Base-by-base conservation (phyloP, 495 filamentous ascomycete genomes). In the Annulohypoxylon moriforme region DNA sequence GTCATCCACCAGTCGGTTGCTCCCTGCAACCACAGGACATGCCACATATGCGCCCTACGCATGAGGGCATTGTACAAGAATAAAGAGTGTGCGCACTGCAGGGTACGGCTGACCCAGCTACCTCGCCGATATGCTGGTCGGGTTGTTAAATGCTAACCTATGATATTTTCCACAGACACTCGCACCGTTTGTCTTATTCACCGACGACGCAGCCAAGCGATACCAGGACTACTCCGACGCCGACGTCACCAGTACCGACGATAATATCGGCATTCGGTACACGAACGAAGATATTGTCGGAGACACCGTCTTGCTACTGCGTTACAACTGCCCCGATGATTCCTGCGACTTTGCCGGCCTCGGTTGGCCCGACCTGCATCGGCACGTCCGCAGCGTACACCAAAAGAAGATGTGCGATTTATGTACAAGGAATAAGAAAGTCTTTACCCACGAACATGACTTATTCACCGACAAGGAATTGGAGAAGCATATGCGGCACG, bases 401-500 rank as follows among this genome's bases (percentile, higher is more conserved):
- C 83, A 90, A 67, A 96, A 91, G 80, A 88, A 92, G 75, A 93
- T 99, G 90, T 99, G 96, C 80, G 94, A 97, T 79, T 86, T 98
- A 14, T 99, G 96, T 79, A 95, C 94, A 0, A 82, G 93, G 38
- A 92, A 97, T 80, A 98, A 99, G 83, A 97, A 97, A 69, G 94
- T 97, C 38, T 99, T 99, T 70, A 97, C 96, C 0, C 96, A 98
- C 78, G 96, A 99, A 80, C 96, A 99, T 75, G 93, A 93, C 22
- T 85, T 99, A n/a, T 98, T 97, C 75, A 92, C 92, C 4, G 81
- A 84, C n/a, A 86, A 89, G 56, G 92, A 94, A 71, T 81, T 98
- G 40, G 88, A 89, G 55, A 93, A 89, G 69, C 96, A 99, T 76
- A 94, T 98, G 86, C 91, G 88, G 69, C 88, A 91, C 64, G 96